Evolutionary conservation across 768 basidiomycete genomes (phyloP), one percentile per base, ranked within the genome.

Genomic region (Mycena epipterygia): DNA sequence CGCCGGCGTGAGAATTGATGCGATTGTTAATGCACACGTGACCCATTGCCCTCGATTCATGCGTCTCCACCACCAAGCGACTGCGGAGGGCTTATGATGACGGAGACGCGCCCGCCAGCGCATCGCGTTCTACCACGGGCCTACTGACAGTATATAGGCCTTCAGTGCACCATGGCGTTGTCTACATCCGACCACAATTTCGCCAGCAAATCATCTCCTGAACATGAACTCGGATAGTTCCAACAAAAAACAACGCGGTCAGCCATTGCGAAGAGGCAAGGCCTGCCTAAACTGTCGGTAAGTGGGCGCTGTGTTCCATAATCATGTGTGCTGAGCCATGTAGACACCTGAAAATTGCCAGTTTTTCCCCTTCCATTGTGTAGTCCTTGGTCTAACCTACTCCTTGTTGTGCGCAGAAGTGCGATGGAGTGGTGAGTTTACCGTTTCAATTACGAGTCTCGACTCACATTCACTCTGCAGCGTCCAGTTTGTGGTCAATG

Each of bases 401-500:
- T 8, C 23, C 17, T 51, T 13, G 11, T 19, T 35, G 14, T 23
- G 1, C 23, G 11, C n/a, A 74, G 73, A 72, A 67, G 68, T 72
- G 74, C 32, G 74, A 75, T 57, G 74, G 74, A 8, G 42, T 41
- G 4, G 69, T 70, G 16, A 23, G 69, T 48, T 29, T 21, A 41
- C 25, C 11, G 6, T 0, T 12, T 35, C 1, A 29, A 17, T 1
- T 8, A 16, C 25, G 11, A 11, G n/a, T 7, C 1, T n/a, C n/a
- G 12, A 25, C 33, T 53, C 0, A 44, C 53, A 11, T n/a, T n/a
- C 17, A 5, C 44, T 17, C 3, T 44, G 16, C 41, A 70, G 69
- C 63, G 58, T 6, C 74, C 74, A 12, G 23, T 67, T 1, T 87
- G 86, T 65, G 79, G 80, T 7, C 85, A 81, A 52, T 87, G 86